Conservation (phyloP, 306 rosid genomes). For the Lathyrus tuberosus region DNA sequence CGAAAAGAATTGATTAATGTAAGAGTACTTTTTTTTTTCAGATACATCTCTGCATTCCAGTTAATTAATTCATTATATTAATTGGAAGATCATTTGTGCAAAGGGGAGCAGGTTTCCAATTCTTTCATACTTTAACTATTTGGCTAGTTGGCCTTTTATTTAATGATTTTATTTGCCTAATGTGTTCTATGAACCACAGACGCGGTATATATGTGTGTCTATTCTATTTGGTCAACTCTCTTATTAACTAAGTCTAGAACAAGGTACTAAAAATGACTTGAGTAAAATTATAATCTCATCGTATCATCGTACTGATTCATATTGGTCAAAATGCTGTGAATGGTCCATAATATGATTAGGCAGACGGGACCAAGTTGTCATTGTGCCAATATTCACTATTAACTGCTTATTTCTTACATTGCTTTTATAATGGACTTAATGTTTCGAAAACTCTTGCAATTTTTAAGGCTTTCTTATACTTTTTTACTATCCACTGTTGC, state of each 20-base stretch:
- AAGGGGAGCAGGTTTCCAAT: conserved; percentile 22
- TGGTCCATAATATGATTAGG: conserved; percentile 26
- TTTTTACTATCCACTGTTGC: conserved; percentile 2
- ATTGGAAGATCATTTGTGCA: conserved; percentile 38
- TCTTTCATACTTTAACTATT: conserved; percentile 11
- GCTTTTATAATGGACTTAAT: conserved; percentile 13
- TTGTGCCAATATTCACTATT: conserved; percentile 17
- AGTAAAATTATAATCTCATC: too few species aligned
- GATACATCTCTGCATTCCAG: conserved; percentile 25
- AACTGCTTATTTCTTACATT: conserved; percentile 24
- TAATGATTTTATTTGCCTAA: conserved; percentile 15
- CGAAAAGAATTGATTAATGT: conserved; percentile 79
- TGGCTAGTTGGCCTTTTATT: background rate
- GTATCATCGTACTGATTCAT: too few species aligned
- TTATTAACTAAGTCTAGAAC: too few species aligned
- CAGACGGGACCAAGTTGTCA: conserved; percentile 8
- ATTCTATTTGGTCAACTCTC: background rate
- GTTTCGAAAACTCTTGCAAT: conserved; percentile 1
- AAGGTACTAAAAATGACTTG: too few species aligned
- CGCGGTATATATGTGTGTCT: background rate
- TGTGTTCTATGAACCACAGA: conserved; percentile 13
- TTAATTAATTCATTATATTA: conserved; percentile 27
- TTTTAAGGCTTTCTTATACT: conserved; percentile 13
- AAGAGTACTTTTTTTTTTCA: conserved; percentile 51
- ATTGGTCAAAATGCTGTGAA: background rate